Conservation (phyloP, 352 stramenopile species). For the Thalassiosira mediterranea region DNA sequence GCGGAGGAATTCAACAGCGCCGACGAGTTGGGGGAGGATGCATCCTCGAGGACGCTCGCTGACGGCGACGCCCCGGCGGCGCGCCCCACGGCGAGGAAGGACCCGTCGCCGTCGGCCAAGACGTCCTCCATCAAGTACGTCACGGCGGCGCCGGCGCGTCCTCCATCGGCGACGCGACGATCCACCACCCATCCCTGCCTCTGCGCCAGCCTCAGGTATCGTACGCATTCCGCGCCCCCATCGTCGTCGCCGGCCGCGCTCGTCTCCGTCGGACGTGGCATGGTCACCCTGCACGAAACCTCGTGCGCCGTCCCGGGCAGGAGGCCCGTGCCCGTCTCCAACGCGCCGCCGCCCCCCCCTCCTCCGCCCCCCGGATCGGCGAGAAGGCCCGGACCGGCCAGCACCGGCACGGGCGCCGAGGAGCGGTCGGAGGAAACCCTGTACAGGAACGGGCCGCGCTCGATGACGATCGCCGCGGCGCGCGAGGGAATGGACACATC, state of each 20-base stretch:
- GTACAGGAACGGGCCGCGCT: slow-evolving; percentile 64
- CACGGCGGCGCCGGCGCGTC: background rate
- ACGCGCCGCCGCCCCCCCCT: background rate
- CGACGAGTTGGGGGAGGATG: slow-evolving; percentile 21
- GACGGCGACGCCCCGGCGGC: slow-evolving; percentile 13
- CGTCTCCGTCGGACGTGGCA: background rate
- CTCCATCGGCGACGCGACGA: slow-evolving; percentile 8
- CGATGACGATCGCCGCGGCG: slow-evolving; percentile 32
- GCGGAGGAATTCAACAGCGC: slow-evolving; percentile 10
- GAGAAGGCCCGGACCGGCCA: slow-evolving; percentile 64
- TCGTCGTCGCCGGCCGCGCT: slow-evolving; percentile 14
- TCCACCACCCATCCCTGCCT: slow-evolving; percentile 74
- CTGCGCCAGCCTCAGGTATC: slow-evolving; percentile 62
- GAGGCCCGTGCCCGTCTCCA: slow-evolving; percentile 49
- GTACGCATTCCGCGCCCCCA: slow-evolving; percentile 38
- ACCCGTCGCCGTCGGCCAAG: background rate
- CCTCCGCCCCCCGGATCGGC: too few relatives aligned
- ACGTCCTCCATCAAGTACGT: slow-evolving; percentile 25
- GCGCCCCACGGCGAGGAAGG: background rate
- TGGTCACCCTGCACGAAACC: slow-evolving; percentile 59
- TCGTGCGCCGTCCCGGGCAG: slow-evolving; percentile 70
- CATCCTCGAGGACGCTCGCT: slow-evolving; percentile 21
- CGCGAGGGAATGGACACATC: background rate
- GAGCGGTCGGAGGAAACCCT: background rate
- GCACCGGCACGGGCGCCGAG: slow-evolving; percentile 60